These are phyloP conservation scores for Aspergillus baeticus DNA, from an alignment of 495 filamentous ascomycete genomes.

Conservation along the genomic window DNA sequence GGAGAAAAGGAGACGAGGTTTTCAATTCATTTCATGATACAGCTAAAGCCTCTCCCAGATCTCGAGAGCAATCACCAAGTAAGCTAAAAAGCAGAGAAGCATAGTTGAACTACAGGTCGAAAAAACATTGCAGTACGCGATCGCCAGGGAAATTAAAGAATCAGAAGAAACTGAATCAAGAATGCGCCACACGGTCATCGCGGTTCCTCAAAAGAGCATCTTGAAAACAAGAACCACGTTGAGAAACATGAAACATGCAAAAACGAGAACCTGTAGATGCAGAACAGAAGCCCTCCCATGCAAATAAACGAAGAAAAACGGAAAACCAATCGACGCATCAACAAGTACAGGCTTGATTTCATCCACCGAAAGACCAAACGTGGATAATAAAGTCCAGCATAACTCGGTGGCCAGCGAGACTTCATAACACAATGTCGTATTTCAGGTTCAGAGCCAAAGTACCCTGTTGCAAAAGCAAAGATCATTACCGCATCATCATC, in stretches of 20 bases:
- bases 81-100: not conserved
- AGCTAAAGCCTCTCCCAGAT: not conserved
- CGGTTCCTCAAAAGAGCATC: not conserved
- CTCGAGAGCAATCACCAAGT: not conserved
- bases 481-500: not conserved
- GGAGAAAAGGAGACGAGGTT: not conserved
- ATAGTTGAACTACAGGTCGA: slow-evolving; percentile 2
- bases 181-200: not conserved
- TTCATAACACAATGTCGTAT: not conserved
- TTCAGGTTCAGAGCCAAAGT: too few relatives aligned
- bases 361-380: not conserved
- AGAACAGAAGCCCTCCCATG: not conserved
- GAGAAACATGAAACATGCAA: not conserved
- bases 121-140: not conserved
- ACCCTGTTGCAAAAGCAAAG: too few relatives aligned
- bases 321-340: not conserved
- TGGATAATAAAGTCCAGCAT: not conserved
- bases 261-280: not conserved
- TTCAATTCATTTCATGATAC: not conserved
- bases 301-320: not conserved
- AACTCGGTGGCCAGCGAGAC: too few relatives aligned
- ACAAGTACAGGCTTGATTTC: not conserved
- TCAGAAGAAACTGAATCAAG: not conserved
- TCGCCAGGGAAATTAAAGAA: not conserved
- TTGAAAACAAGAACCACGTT: not conserved